Evolutionary conservation across 306 rosid genomes (phyloP), one percentile per base, ranked within the genome.

Genomic region (Cucumis melo): DNA sequence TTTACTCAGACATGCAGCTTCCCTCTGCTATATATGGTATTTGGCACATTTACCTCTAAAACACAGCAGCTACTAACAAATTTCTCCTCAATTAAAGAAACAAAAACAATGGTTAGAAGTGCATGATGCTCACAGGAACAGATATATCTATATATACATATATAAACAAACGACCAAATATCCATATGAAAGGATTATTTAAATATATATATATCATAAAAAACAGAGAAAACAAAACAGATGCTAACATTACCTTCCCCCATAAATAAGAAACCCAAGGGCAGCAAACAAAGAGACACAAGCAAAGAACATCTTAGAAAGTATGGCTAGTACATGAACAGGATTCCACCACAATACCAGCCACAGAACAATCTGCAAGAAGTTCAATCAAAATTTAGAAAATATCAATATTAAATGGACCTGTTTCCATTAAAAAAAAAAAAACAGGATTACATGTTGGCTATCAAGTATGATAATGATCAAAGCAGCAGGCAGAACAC

Each of bases 211-310:
- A 81, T 8, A 61, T 56, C 55, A 56, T 76, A 34, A 51, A 71
- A 85, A 61, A 23, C 39, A 70, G 76, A 71, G 15, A 48, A 66
- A 71, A 63, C 14, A 78, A 56, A 77, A 13, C 13, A 65, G 60
- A 57, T 63, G 36, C 61, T 17, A 19, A 27, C 21, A 48, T 68
- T 89, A 95, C 99, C 99, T 95, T 82, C 99, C 99, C 79, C 99
- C 99, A 36, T 92, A 95, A 77, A 92, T 91, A 82, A 95, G 97
- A 89, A 95, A 95, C 57, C 98, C 99, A 66, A 95, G 91, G 78
- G 99, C 99, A 23, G 98, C 97, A 74, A 92, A 92, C 84, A 92
- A 87, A 79, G 99, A 90, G 20, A 95, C 93, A 81, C 96, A 90
- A 83, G 99, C 99, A 86, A 95, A 92, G 89, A 95, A 95, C 83